Evolutionary conservation across 768 basidiomycete species (phyloP).

Genomic region (Mycena alexandri): DNA sequence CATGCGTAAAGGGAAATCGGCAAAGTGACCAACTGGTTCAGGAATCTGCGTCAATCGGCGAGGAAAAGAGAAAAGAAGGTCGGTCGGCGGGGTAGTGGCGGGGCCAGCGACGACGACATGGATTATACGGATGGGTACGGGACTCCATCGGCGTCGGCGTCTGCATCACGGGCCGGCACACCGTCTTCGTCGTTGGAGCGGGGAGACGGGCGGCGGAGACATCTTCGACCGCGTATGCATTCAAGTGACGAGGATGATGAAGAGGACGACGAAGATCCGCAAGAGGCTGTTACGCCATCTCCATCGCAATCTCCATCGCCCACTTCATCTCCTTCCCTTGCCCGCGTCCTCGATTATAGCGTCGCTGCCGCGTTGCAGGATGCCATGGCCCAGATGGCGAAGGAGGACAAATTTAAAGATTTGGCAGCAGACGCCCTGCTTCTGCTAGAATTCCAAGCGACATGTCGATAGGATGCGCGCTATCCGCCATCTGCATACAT

Average conservation of each 20-base stretch:
- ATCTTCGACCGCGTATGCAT: slow-evolving; percentile 18
- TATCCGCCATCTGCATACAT: background rate
- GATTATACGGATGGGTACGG: slow-evolving; percentile 41
- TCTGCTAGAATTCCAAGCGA: slow-evolving; percentile 35
- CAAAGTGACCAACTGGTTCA: slow-evolving; percentile 92
- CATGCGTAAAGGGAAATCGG: slow-evolving; percentile 66
- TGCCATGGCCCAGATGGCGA: slow-evolving; percentile 21
- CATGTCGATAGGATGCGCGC: slow-evolving; percentile 7
- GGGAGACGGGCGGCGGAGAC: slow-evolving; percentile 15
- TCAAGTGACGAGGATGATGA: slow-evolving; percentile 35
- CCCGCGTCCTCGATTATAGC: slow-evolving; percentile 25
- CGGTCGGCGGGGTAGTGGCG: slow-evolving; percentile 53
- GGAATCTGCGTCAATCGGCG: slow-evolving; percentile 84
- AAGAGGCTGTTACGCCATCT: slow-evolving; percentile 37
- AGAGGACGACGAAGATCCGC: slow-evolving; percentile 30
- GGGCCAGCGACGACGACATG: slow-evolving; percentile 62
- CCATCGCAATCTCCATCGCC: slow-evolving; percentile 31
- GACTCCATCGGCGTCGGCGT: slow-evolving; percentile 26
- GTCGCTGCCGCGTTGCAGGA: slow-evolving; percentile 32
- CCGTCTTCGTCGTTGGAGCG: slow-evolving; percentile 27
- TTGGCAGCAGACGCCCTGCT: slow-evolving; percentile 31
- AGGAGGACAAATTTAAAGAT: slow-evolving; percentile 12
- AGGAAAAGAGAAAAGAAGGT: slow-evolving; percentile 70
- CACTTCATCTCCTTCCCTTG: slow-evolving; percentile 24
- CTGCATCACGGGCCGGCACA: slow-evolving; percentile 32